Percentiles rank a stretch among this genome's conserved stretches.
These are phyloP conservation scores for Aphanoascus verrucosus DNA, from an alignment of 2,329 filamentous ascomycete genomes.

Conservation along the genomic window DNA sequence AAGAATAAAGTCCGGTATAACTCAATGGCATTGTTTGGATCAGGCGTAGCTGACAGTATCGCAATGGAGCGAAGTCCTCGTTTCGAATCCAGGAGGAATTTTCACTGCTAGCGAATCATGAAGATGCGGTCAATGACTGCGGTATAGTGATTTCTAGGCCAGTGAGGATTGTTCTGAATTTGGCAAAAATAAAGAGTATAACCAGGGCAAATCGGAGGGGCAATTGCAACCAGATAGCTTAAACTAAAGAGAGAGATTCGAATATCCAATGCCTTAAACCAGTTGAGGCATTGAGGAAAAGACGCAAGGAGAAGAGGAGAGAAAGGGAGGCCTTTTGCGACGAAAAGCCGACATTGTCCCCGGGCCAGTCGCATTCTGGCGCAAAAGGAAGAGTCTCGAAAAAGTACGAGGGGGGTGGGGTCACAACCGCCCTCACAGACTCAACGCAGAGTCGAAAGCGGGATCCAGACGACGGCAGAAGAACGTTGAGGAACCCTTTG, in stretches of 20 bases:
- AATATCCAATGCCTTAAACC: neutral
- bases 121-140: constrained; percentile 1
- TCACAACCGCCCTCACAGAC: neutral
- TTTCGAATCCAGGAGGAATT: neutral
- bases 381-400: neutral
- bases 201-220: neutral
- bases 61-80: neutral
- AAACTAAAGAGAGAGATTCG: neutral
- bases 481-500: neutral
- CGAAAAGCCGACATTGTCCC: neutral
- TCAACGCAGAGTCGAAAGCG: neutral
- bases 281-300: neutral
- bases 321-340: neutral
- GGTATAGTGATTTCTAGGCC: neutral
- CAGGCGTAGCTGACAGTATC: neutral
- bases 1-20: neutral
- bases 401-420: constrained; percentile 1
- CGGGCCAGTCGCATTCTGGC: neutral
- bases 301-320: neutral
- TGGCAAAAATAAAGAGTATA: neutral
- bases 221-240: neutral
- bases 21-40: constrained; percentile 5
- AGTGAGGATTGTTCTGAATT: neutral
- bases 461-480: neutral
- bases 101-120: neutral